These are phyloP conservation scores for Lenwebbia sp. DNA, from an alignment of 345 rosid species.

Conservation along the genomic window DNA sequence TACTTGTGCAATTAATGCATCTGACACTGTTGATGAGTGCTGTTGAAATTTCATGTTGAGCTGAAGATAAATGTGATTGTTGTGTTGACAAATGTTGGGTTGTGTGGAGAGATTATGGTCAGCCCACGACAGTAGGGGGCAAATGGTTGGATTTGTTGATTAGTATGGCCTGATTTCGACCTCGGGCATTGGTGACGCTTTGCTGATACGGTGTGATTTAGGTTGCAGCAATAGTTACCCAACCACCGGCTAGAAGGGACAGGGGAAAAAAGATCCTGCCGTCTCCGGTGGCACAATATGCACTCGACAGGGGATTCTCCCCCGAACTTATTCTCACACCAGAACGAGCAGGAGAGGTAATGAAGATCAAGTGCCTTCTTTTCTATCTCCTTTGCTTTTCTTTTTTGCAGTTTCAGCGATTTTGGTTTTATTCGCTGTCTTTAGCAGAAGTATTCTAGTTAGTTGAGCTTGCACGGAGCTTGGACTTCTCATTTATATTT, in stretches of 20 bases:
- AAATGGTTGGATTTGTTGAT: background rate
- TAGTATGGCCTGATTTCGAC: background rate
- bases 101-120: background rate
- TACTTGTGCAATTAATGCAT: background rate
- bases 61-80: background rate
- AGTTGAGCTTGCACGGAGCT: background rate
- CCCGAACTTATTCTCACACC: conserved; percentile 78
- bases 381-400: background rate
- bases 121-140: background rate
- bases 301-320: conserved; percentile 71
- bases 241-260: conserved; percentile 73
- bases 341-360: conserved; percentile 82
- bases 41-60: background rate
- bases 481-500: background rate
- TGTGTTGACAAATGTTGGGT: background rate
- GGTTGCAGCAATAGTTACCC: conserved; percentile 94
- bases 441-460: background rate
- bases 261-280: conserved; percentile 76
- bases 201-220: conserved; percentile 11
- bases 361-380: background rate
- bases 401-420: background rate
- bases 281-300: conserved; percentile 74
- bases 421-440: background rate
- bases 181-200: background rate
- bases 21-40: background rate